Percentiles rank a stretch among this genome's conserved stretches.
Evolutionary conservation across 2,329 filamentous ascomycete genomes (phyloP).

Genomic region (Pseudofabraea citricarpa): DNA sequence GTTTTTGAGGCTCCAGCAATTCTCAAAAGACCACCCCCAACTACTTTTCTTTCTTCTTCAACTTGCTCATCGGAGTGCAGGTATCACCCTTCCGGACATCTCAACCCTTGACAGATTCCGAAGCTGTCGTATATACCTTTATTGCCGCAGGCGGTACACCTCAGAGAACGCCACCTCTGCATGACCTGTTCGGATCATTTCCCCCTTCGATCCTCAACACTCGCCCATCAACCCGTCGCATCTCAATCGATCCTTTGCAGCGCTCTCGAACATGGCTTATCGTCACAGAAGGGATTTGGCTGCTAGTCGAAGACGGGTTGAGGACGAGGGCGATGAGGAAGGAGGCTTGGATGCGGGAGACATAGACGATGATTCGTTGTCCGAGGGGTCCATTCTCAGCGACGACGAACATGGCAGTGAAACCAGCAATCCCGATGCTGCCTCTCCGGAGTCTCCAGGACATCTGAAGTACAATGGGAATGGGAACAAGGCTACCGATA

Average conservation of each 20-base stretch:
- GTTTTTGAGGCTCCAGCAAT: background rate
- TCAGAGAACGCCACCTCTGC: conserved; percentile 25
- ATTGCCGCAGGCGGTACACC: conserved; percentile 29
- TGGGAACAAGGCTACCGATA: conserved; percentile 26
- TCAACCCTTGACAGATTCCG: conserved; percentile 12
- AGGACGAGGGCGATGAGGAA: conserved; percentile 69
- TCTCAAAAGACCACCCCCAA: conserved; percentile 3
- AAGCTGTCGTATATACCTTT: conserved; percentile 18
- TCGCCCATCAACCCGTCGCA: conserved; percentile 28
- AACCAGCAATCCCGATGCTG: conserved; percentile 58
- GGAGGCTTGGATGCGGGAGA: conserved; percentile 50
- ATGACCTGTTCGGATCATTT: conserved; percentile 28
- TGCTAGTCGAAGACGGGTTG: conserved; percentile 62
- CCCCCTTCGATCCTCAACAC: conserved; percentile 22
- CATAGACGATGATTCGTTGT: conserved; percentile 60
- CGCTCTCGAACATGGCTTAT: conserved; percentile 39
- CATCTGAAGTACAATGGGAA: conserved; percentile 28
- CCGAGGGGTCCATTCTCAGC: conserved; percentile 57
- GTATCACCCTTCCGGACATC: conserved; percentile 23
- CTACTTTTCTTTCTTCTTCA: conserved; percentile 12
- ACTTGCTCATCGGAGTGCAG: conserved; percentile 24
- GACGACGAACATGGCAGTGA: conserved; percentile 63
- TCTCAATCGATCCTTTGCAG: conserved; percentile 21
- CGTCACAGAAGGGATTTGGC: conserved; percentile 60
- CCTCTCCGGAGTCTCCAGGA: conserved; percentile 36